Base-by-base conservation (phyloP, 1,284 basidiomycete genomes). In the Puccinia coronata region DNA sequence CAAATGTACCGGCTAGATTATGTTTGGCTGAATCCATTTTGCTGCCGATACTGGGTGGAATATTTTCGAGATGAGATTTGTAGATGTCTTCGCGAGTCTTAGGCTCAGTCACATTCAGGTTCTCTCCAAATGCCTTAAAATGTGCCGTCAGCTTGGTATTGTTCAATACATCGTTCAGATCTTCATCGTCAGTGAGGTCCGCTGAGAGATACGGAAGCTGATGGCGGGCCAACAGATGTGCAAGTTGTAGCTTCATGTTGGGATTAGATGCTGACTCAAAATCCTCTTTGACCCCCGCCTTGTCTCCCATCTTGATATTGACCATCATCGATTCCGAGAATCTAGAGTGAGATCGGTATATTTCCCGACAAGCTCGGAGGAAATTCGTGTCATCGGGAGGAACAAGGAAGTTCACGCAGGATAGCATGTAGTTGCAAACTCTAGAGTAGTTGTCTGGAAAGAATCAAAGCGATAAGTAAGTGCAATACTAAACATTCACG, bases 401-500 rank as follows among this genome's bases (percentile, higher is more conserved):
- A 0, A 94, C 92, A 3, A 99, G 90, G 75, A 98, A 90, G 84
- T 92, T 93, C 8, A 98, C 93, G 84, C 95, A 97, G 85, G 93
- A 94, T 86, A 97, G 91, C 94, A 99, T 98, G 87, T 99, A 99
- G 82, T 93, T 91, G 85, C 96, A 98, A n/a, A 99, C 96, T 77
- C 97, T 91, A 74, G 89, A 89, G 86, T 91, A 99, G 0, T 94
- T 98, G 87, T 96, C 93, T 80, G 36, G 34, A 12, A 43, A 72
- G 25, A 23, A 61, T 59, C 5, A 25, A 59, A 47, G 67, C 47
- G 28, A 25, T 34, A 16, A 11, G 36, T 57, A 53, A 69, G 47
- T n/a, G 5, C 9, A 69, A 53, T 16, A 69, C 23, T 80, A 28
- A 9, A 78, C 28, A 31, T 3, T 49, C 23, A 23, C 57, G 3